phyloP scores from a whole-genome alignment of 768 basidiomycete genomes.

The Favolaschia claudopus region DNA sequence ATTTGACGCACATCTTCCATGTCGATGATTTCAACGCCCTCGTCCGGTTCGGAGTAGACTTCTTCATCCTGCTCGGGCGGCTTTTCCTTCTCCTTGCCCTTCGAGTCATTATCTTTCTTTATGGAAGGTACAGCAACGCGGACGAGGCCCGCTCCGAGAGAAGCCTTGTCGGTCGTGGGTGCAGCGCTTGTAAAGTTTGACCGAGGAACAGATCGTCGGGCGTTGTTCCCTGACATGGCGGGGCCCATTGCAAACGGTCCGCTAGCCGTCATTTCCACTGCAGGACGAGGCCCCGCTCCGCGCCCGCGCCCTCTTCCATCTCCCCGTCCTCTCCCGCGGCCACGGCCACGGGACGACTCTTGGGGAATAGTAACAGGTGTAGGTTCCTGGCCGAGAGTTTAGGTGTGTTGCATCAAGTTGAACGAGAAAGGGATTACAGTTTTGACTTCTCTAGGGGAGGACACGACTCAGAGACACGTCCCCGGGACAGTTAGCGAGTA shows the following conservation, averaged over 20 bases:
- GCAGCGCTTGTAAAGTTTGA: conserved; percentile 63
- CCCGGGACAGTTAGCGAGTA: conserved; percentile 3
- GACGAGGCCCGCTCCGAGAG: conserved; percentile 58
- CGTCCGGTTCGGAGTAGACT: conserved; percentile 86
- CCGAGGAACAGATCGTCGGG: conserved; percentile 58
- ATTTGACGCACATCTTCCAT: conserved; percentile 78
- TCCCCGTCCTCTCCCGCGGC: conserved; percentile 51
- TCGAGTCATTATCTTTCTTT: conserved; percentile 47
- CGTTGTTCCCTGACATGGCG: conserved; percentile 65
- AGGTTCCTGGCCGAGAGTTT: conserved; percentile 52
- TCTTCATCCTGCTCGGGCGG: conserved; percentile 61
- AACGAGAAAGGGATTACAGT: conserved; percentile 50
- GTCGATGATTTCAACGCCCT: conserved; percentile 87
- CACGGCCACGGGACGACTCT: conserved; percentile 49
- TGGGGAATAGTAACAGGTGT: conserved; percentile 40
- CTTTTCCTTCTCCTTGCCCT: conserved; percentile 36
- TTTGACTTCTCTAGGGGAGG: conserved; percentile 63
- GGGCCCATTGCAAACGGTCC: conserved; percentile 91
- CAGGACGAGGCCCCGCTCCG: conserved; percentile 59
- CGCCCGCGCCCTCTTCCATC: conserved; percentile 61
- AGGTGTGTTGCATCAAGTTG: conserved; percentile 9
- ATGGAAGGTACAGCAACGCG: conserved; percentile 58
- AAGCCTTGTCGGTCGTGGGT: conserved; percentile 46
- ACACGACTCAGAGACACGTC: conserved; percentile 14
- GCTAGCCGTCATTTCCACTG: conserved; percentile 81